These are phyloP conservation scores for Vigna nakashimae DNA, from an alignment of 306 rosid species.

Conservation along the genomic window DNA sequence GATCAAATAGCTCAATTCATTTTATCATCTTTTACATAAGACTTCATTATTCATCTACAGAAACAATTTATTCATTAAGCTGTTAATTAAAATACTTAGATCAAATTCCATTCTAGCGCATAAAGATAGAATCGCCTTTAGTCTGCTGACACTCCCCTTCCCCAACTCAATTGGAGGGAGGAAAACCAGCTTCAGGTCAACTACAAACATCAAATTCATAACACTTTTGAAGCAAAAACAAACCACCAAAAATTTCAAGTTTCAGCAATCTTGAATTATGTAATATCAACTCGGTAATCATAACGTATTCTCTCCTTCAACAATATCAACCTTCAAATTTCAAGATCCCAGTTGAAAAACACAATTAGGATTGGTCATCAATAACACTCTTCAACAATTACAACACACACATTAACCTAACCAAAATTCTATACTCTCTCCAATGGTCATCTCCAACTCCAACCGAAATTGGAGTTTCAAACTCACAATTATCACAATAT, in stretches of 20 bases:
- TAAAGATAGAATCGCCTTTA: conserved; percentile 14
- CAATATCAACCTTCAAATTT: not conserved
- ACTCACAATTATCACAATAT: not conserved
- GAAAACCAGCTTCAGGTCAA: not conserved
- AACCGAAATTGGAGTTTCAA: not conserved
- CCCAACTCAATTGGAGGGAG: not conserved
- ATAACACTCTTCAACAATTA: not conserved
- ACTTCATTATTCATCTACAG: not conserved
- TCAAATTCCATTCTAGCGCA: not conserved
- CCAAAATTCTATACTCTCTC: not conserved
- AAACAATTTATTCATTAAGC: not conserved
- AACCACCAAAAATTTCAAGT: not conserved
- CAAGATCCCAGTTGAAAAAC: not conserved
- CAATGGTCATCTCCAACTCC: not conserved
- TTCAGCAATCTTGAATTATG: conserved; percentile 4
- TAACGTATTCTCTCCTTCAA: not conserved
- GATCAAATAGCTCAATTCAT: too few relatives aligned
- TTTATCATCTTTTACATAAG: too few relatives aligned
- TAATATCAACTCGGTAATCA: not conserved
- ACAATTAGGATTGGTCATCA: not conserved
- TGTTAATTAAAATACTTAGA: not conserved
- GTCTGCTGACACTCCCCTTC: not conserved
- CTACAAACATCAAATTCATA: not conserved
- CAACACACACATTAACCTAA: not conserved
- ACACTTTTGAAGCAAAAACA: not conserved